Conservation (phyloP, 2,329 filamentous ascomycete genomes). For the Fusarium armeniacum region DNA sequence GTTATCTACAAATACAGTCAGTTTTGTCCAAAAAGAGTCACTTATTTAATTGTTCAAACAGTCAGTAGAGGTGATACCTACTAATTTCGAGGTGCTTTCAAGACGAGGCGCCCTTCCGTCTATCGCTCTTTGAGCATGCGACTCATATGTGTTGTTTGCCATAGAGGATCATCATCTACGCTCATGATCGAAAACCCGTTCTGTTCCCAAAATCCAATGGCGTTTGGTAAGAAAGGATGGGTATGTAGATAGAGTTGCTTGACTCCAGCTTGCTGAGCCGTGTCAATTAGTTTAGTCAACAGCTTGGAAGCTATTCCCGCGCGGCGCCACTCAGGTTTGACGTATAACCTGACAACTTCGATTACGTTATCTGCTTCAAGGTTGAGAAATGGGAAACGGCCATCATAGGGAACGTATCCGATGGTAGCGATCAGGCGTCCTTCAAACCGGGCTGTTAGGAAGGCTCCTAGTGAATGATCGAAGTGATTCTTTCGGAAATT, state of each 20-base stretch:
- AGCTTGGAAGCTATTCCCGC: conserved; percentile 48
- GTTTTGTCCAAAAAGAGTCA: no score
- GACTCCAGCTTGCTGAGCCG: conserved; percentile 34
- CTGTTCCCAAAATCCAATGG: conserved; percentile 47
- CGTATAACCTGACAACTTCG: conserved; percentile 50
- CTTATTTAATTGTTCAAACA: no score
- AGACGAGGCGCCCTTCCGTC: not conserved
- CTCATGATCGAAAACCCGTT: conserved; percentile 42
- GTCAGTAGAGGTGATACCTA: not conserved
- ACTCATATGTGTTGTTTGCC: conserved; percentile 51
- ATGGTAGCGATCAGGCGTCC: conserved; percentile 46
- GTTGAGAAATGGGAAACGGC: conserved; percentile 44
- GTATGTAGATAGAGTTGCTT: conserved; percentile 49
- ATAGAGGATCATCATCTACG: conserved; percentile 47
- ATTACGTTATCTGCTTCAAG: conserved; percentile 39
- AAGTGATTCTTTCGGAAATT: conserved; percentile 47
- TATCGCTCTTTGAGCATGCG: not conserved
- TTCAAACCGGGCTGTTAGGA: conserved; percentile 37
- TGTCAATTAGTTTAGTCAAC: conserved; percentile 32
- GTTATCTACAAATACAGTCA: not conserved
- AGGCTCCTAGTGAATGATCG: conserved; percentile 40
- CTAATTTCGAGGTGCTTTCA: not conserved
- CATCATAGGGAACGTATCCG: conserved; percentile 47
- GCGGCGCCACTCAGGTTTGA: conserved; percentile 48
- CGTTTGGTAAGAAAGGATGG: conserved; percentile 49